These are phyloP conservation scores for Ogataea pilisensis DNA, from an alignment of 805 yeast species.

Conservation along the genomic window DNA sequence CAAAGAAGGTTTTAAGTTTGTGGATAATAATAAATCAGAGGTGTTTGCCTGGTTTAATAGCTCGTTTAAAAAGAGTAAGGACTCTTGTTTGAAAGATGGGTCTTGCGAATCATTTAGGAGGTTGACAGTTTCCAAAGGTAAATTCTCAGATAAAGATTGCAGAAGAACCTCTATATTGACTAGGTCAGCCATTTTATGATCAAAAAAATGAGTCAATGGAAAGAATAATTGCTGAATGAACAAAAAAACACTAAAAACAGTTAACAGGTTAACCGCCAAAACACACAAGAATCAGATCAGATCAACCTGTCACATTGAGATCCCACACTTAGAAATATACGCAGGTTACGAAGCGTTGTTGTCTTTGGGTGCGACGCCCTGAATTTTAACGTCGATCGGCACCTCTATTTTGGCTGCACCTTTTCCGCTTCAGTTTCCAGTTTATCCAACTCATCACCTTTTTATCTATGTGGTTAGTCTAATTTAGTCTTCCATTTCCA, in stretches of 20 bases:
- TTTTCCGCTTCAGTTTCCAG: too few relatives aligned
- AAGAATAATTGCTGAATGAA: too few relatives aligned
- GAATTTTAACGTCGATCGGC: background rate
- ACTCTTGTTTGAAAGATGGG: constrained; percentile 30
- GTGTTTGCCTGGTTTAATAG: constrained; percentile 40
- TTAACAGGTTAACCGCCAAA: too few relatives aligned
- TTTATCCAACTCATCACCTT: too few relatives aligned
- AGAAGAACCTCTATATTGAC: constrained; percentile 29
- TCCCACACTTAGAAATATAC: too few relatives aligned
- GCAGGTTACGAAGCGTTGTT: too few relatives aligned
- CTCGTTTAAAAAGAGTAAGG: constrained; percentile 32
- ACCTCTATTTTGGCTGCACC: background rate
- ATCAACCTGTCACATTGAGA: too few relatives aligned
- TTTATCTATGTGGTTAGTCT: too few relatives aligned
- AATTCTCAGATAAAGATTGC: constrained; percentile 31
- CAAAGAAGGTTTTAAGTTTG: constrained; percentile 23
- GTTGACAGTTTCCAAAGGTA: constrained; percentile 20
- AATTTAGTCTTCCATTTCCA: too few relatives aligned
- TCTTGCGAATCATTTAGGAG: constrained; percentile 20
- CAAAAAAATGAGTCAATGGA: too few relatives aligned
- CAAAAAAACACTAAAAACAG: background rate
- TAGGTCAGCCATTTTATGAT: constrained; percentile 6
- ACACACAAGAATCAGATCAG: too few relatives aligned
- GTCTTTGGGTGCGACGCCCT: too few relatives aligned
- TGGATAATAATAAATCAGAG: constrained; percentile 31